Base-by-base conservation (phyloP, 2,329 filamentous ascomycete genomes). In the Chaetomiaceae sp. region DNA sequence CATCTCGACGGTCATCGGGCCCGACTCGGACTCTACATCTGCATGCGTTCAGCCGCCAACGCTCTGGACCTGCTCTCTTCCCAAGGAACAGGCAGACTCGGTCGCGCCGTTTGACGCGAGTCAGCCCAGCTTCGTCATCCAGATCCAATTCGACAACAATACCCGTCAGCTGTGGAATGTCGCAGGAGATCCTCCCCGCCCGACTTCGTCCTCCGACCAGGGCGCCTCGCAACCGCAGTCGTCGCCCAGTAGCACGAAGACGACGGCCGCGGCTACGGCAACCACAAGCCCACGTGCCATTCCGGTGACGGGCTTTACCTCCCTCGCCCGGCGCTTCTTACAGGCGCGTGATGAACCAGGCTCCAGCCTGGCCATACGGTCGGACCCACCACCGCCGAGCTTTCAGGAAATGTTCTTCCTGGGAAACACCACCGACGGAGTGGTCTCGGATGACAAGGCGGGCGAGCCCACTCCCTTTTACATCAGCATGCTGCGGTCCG, bases 401-500 rank as follows among this genome's bases (percentile, higher is more conserved):
- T 73, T 81, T 23, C 73, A 81, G 34, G 91, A 97, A 55, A 86
- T 89, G 69, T 79, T 74, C 57, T 96, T 96, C 64, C 69, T 96
- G 7, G 90, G 91, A 4, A 88, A 90, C 65, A 91, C 89, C 0
- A 95, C 90, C 0, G 92, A 97, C 63, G 78, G 79, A 0, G 82
- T 89, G 56, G 74, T 78, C 11, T 76, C 78, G 0, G 63, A 79
- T 37, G 71, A 84, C 4, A 96, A 92, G 67, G 84, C 85, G 1
- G 91, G 91, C 58, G 91, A 96, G 70, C 79, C 85, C 8, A 95
- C 92, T 0, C 91, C 92, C 0, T 95, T 96, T 69, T 95, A 86
- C 67, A 87, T 96, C 60, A 89, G 84, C 25, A 76, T 95, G 50
- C 71, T 90, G 10, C 68, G 73, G 4, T 75, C 78, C 0, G 57